Conservation (phyloP, 2,329 filamentous ascomycete species). For the Plenodomus tracheiphilus region DNA sequence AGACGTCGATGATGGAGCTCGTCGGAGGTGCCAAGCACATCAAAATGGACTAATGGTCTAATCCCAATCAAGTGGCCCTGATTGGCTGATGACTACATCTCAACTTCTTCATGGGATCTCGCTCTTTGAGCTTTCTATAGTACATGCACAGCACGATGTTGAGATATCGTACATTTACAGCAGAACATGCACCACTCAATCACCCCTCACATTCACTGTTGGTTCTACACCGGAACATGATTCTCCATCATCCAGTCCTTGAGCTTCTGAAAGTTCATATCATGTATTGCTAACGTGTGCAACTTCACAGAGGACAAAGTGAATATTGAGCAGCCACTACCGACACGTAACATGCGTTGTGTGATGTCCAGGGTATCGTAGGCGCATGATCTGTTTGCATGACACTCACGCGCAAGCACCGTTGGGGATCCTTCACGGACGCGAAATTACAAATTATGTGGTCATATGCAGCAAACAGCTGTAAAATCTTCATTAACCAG, state of each 20-base stretch:
- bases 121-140: no score
- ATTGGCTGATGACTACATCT: slow-evolving; percentile 9
- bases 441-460: neutral
- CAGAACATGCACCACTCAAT: no score
- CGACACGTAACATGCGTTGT: neutral
- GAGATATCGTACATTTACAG: no score
- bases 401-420: neutral
- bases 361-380: neutral
- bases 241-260: no score
- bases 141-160: no score
- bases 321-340: neutral
- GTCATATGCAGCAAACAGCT: slow-evolving; percentile 8
- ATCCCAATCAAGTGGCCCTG: slow-evolving; percentile 13
- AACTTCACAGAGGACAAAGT: no score
- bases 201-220: no score
- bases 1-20: slow-evolving; percentile 27
- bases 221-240: no score
- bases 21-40: slow-evolving; percentile 10
- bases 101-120: neutral
- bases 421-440: neutral
- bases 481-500: slow-evolving; percentile 11
- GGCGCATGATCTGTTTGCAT: slow-evolving; percentile 4
- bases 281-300: no score
- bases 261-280: no score
- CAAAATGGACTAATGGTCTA: slow-evolving; percentile 7